phyloP scores from a whole-genome alignment of 495 filamentous ascomycete species.

The Collariella sp. region DNA sequence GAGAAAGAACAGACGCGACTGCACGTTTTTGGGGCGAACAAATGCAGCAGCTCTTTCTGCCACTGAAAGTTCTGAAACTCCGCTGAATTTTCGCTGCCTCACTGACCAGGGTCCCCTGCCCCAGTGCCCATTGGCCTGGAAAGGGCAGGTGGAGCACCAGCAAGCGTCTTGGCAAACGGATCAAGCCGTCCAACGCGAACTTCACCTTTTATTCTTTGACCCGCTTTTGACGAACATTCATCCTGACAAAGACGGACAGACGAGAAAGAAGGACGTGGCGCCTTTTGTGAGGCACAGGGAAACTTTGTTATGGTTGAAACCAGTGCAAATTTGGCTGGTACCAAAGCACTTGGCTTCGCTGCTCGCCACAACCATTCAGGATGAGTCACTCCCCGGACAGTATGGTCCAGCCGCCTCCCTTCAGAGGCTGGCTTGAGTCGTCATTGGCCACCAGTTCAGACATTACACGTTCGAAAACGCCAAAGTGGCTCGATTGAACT shows the following conservation, averaged over 20 bases:
- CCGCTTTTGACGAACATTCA: not conserved
- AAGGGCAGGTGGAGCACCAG: not conserved
- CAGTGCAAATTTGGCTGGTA: too few species aligned
- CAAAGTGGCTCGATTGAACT: too few species aligned
- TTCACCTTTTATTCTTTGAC: not conserved
- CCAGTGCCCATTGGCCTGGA: not conserved
- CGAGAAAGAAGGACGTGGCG: not conserved
- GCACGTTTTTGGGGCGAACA: not conserved
- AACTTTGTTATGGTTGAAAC: too few species aligned
- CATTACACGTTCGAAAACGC: too few species aligned
- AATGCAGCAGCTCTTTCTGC: too few species aligned
- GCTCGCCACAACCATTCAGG: not conserved
- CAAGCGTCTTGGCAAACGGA: not conserved
- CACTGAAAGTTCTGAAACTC: slow-evolving; percentile 5
- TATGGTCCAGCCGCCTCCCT: too few species aligned
- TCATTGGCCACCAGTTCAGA: too few species aligned
- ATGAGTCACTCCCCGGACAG: not conserved
- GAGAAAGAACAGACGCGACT: not conserved
- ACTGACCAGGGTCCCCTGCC: not conserved
- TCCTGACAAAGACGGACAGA: not conserved
- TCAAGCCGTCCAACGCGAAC: not conserved
- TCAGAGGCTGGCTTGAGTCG: too few species aligned
- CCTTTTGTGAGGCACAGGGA: too few species aligned
- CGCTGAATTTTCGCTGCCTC: not conserved
- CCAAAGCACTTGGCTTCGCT: not conserved